phyloP scores from a whole-genome alignment of 768 basidiomycete species.

The Pisolithus sp. region DNA sequence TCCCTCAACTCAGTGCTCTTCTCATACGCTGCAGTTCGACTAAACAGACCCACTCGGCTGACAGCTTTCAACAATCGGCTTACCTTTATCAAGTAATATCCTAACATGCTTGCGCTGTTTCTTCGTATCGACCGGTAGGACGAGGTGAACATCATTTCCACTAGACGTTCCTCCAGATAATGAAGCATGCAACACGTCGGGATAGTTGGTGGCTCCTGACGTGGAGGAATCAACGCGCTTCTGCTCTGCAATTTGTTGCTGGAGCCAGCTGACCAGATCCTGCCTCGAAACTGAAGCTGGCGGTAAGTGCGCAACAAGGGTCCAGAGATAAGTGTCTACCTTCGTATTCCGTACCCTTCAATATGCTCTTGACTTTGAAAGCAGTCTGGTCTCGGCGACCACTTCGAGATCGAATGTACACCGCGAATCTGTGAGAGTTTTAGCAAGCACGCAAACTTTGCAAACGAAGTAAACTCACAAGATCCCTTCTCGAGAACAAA shows the following conservation, averaged over 20 bases:
- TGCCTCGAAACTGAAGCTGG: constrained; percentile 48
- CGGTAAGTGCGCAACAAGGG: constrained; percentile 3
- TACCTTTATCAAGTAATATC: constrained; percentile 64
- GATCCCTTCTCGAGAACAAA: constrained; percentile 77
- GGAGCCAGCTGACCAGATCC: constrained; percentile 70
- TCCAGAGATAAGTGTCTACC: constrained; percentile 34
- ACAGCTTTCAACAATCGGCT: not conserved
- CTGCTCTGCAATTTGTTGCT: constrained; percentile 74
- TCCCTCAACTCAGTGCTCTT: constrained; percentile 50
- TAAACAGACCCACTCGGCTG: not conserved
- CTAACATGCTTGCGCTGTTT: constrained; percentile 71
- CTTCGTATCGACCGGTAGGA: constrained; percentile 64
- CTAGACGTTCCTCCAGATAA: constrained; percentile 28
- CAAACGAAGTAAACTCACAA: constrained; percentile 42
- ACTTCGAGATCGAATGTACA: constrained; percentile 50
- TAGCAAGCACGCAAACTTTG: constrained; percentile 24
- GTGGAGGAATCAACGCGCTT: constrained; percentile 64
- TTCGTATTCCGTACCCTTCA: constrained; percentile 72
- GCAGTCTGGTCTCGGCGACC: constrained; percentile 55
- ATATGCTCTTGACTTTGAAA: constrained; percentile 79
- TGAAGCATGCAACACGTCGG: constrained; percentile 31
- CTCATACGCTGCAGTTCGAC: constrained; percentile 49
- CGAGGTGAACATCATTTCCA: constrained; percentile 49
- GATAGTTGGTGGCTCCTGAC: constrained; percentile 45
- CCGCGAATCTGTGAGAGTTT: constrained; percentile 44